Conservation (phyloP, 805 yeast species). For the Isabelozyma gotoi region DNA sequence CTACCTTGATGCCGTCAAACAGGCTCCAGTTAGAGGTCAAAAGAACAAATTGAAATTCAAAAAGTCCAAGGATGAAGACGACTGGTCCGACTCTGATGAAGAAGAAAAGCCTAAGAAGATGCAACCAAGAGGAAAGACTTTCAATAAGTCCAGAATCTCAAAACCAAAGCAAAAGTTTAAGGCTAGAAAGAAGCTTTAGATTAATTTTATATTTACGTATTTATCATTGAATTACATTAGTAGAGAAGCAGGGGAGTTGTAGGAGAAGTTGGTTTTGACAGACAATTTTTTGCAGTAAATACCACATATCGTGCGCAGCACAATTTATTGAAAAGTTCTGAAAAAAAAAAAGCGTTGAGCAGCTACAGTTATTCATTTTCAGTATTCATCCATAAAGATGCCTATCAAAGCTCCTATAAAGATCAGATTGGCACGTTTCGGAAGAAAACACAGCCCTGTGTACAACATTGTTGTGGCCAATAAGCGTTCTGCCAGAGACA, state of each 20-base stretch:
- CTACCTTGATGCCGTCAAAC: constrained; percentile 88
- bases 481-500: constrained; percentile 74
- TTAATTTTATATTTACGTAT: neutral
- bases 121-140: constrained; percentile 11
- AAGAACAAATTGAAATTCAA: constrained; percentile 86
- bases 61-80: constrained; percentile 54
- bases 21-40: constrained; percentile 93
- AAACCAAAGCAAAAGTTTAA: constrained; percentile 52
- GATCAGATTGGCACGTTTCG: constrained; percentile 90
- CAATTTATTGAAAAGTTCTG: neutral
- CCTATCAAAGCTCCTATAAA: constrained; percentile 70
- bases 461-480: constrained; percentile 91
- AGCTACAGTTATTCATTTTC: too few species aligned
- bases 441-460: constrained; percentile 81
- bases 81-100: constrained; percentile 45
- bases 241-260: too few species aligned
- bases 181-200: constrained; percentile 58
- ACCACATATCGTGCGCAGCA: too few species aligned
- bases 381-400: too few species aligned
- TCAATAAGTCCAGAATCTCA: constrained; percentile 23
- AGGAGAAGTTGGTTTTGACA: too few species aligned
- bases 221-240: too few species aligned
- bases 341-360: too few species aligned
- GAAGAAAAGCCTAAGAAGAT: constrained; percentile 20
- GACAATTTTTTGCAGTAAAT: too few species aligned